Percentiles rank a stretch among this genome's conserved stretches.
Conservation (phyloP, 2,329 filamentous ascomycete genomes). For the Amylocarpus encephaloides region DNA sequence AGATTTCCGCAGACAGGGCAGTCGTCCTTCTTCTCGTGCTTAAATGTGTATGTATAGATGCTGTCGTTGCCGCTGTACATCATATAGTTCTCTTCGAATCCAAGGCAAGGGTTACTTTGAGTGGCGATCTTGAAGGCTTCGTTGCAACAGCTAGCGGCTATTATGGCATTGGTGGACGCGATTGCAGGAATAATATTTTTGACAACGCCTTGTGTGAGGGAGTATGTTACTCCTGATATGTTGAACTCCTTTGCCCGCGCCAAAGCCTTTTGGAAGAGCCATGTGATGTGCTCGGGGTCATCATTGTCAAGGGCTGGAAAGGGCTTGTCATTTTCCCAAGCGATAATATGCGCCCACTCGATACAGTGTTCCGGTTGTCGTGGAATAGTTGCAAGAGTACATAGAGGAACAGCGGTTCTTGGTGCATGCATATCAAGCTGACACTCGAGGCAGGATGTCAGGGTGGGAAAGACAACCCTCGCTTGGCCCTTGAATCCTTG, state of each 20-base stretch:
- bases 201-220: slow-evolving; percentile 92
- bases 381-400: slow-evolving; percentile 92
- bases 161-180: slow-evolving; percentile 93
- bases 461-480: slow-evolving; percentile 81
- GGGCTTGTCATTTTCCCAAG: slow-evolving; percentile 82
- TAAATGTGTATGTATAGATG: slow-evolving; percentile 96
- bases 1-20: slow-evolving; percentile 89
- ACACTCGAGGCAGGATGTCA: slow-evolving; percentile 96
- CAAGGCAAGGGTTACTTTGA: slow-evolving; percentile 71
- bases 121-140: slow-evolving; percentile 94
- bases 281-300: slow-evolving; percentile 94
- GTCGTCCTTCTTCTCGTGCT: slow-evolving; percentile 88
- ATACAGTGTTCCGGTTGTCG: slow-evolving; percentile 97
- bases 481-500: slow-evolving; percentile 92
- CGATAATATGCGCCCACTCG: slow-evolving; percentile 98
- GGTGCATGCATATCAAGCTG: slow-evolving; percentile 98
- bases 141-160: slow-evolving; percentile 92
- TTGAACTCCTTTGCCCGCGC: slow-evolving; percentile 79
- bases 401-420: slow-evolving; percentile 92
- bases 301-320: slow-evolving; percentile 89
- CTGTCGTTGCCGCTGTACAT: slow-evolving; percentile 97
- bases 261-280: slow-evolving; percentile 84
- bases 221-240: slow-evolving; percentile 89
- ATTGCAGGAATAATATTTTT: slow-evolving; percentile 99
- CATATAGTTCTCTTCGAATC: slow-evolving; percentile 86